Conservation (phyloP, 495 filamentous ascomycete genomes). For the Penicillium waksmanii region DNA sequence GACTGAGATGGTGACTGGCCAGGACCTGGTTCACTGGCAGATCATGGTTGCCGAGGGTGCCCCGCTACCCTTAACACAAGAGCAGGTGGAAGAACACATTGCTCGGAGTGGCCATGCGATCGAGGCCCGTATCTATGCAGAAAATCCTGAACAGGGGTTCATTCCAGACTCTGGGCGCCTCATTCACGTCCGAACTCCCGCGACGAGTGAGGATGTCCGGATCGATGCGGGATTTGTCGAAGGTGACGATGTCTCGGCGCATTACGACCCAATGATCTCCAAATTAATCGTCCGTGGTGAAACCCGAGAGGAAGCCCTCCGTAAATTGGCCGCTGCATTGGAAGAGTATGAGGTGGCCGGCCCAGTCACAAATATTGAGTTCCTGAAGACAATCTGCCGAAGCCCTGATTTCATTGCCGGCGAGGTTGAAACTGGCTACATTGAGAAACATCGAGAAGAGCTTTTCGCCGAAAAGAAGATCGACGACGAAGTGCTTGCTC, state of each 20-base stretch:
- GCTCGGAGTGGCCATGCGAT: slow-evolving; percentile 80
- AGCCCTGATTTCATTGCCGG: slow-evolving; percentile 83
- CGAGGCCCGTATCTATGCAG: slow-evolving; percentile 95
- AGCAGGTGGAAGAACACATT: slow-evolving; percentile 78
- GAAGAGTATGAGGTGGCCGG: slow-evolving; percentile 93
- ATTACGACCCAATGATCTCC: slow-evolving; percentile 98
- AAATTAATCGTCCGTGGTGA: slow-evolving; percentile 92
- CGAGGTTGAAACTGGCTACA: slow-evolving; percentile 94
- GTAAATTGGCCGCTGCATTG: slow-evolving; percentile 79
- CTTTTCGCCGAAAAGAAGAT: slow-evolving; percentile 61
- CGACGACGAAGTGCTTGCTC: slow-evolving; percentile 71
- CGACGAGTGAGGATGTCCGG: slow-evolving; percentile 68
- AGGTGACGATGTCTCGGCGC: slow-evolving; percentile 90
- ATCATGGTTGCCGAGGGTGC: slow-evolving; percentile 89
- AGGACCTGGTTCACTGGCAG: slow-evolving; percentile 96
- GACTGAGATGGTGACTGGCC: slow-evolving; percentile 94
- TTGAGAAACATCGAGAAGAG: slow-evolving; percentile 80
- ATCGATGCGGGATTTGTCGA: slow-evolving; percentile 92
- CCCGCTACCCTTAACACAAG: slow-evolving; percentile 81
- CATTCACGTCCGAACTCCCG: slow-evolving; percentile 77
- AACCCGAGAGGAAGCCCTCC: slow-evolving; percentile 77
- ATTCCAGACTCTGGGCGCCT: slow-evolving; percentile 92
- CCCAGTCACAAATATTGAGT: slow-evolving; percentile 94
- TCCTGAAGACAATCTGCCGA: slow-evolving; percentile 81
- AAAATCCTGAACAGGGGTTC: slow-evolving; percentile 88